A percentile compares a stretch with the other conserved stretches of the same genome.
Evolutionary conservation across 805 yeast genomes (phyloP).

Genomic region (Candida quercuum): DNA sequence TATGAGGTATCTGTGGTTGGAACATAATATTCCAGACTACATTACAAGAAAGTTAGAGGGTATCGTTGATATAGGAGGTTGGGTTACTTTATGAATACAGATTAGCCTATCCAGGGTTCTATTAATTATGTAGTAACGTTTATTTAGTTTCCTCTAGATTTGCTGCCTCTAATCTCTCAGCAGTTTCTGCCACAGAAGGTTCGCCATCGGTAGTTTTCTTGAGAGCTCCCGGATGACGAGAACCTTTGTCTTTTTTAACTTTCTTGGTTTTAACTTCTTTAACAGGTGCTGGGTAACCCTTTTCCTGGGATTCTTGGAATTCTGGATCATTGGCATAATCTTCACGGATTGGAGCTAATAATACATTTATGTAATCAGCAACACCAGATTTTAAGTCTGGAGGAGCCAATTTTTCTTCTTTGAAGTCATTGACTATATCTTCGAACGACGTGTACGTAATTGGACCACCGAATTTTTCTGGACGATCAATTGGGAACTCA

Average conservation of each 20-base stretch:
- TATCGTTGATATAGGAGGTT: slow-evolving; percentile 84
- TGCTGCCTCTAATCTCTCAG: slow-evolving; percentile 35
- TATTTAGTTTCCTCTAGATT: slow-evolving; percentile 23
- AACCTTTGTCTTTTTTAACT: slow-evolving; percentile 82
- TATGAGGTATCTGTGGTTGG: slow-evolving; percentile 65
- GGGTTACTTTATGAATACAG: slow-evolving; percentile 71
- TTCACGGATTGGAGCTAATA: slow-evolving; percentile 80
- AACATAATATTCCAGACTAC: slow-evolving; percentile 69
- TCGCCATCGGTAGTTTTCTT: slow-evolving; percentile 24
- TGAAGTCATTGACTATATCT: slow-evolving; percentile 66
- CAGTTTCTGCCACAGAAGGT: slow-evolving; percentile 26
- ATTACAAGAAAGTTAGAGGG: slow-evolving; percentile 80
- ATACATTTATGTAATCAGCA: slow-evolving; percentile 71
- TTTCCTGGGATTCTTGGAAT: slow-evolving; percentile 65
- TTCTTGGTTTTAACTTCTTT: slow-evolving; percentile 59
- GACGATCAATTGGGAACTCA: slow-evolving; percentile 75
- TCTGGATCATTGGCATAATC: slow-evolving; percentile 58
- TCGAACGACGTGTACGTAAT: slow-evolving; percentile 65
- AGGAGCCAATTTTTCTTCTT: slow-evolving; percentile 73
- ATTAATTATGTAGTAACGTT: neutral
- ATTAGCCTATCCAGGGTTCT: no score
- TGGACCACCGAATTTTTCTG: slow-evolving; percentile 97
- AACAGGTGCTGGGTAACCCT: slow-evolving; percentile 81
- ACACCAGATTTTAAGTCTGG: slow-evolving; percentile 94
- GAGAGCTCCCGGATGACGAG: slow-evolving; percentile 75